Percentiles rank a stretch among this genome's conserved stretches.
These are phyloP conservation scores for Moelleriella libera DNA, from an alignment of 2,329 filamentous ascomycete genomes.

Conservation along the genomic window DNA sequence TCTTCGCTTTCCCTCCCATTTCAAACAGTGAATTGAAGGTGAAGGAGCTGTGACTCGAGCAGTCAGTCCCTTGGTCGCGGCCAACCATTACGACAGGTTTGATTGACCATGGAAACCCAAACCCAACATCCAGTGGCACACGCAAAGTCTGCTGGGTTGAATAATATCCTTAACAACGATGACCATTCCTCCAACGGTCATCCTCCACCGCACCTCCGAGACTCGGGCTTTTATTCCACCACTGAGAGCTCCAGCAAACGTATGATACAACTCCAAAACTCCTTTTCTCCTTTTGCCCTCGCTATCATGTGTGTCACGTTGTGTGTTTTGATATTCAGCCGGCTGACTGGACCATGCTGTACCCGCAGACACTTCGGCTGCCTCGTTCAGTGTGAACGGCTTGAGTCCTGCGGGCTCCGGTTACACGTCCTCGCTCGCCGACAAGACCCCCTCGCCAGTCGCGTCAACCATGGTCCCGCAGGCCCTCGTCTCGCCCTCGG, in stretches of 20 bases:
- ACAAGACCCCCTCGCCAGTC: constrained; percentile 51
- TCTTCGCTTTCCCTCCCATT: no score
- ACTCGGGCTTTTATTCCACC: constrained; percentile 30
- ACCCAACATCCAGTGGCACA: constrained; percentile 6
- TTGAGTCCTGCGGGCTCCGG: constrained; percentile 27
- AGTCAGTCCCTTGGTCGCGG: no score
- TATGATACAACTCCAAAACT: constrained; percentile 8
- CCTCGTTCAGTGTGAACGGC: constrained; percentile 22
- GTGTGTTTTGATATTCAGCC: no score
- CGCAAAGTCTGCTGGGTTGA: constrained; percentile 21
- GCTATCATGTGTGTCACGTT: no score
- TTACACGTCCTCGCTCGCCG: constrained; percentile 35
- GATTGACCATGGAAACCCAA: constrained; percentile 8
- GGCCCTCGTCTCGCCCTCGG: constrained; percentile 38
- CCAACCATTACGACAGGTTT: background rate
- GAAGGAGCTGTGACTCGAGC: no score
- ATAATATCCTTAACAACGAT: constrained; percentile 23
- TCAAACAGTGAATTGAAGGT: no score
- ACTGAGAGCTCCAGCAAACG: constrained; percentile 28
- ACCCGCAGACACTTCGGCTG: constrained; percentile 21
- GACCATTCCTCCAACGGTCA: constrained; percentile 14
- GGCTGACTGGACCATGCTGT: background rate
- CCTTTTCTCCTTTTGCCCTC: background rate
- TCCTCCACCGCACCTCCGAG: constrained; percentile 19
- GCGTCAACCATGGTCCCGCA: constrained; percentile 35